Evolutionary conservation across 768 basidiomycete genomes (phyloP), one percentile per base, ranked within the genome.

Genomic region (Panaeolus cyanescens): DNA sequence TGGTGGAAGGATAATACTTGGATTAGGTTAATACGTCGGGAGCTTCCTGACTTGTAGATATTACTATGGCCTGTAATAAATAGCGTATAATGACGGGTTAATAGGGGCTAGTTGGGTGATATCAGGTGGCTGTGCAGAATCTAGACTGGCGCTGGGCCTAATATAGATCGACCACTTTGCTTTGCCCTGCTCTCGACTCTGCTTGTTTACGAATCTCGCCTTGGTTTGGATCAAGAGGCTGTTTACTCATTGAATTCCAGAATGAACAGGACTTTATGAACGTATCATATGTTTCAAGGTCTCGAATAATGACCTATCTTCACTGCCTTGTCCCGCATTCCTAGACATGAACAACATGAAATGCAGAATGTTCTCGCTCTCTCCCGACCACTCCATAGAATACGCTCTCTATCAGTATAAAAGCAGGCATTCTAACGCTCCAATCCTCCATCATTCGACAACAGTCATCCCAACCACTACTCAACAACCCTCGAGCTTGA

Each of bases 1-100:
- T 93, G 92, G 93, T 96, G 95, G 94, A 93, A 86, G 70, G 92
- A 95, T 68, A 91, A 86, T 63, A 96, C 93, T 55, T 96, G 93
- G 93, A 86, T 80, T 36, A 79, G 94, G 61, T 75, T 96, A 58
- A 85, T 93, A 67, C 87, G 89, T 64, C 80, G 94, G 70, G 93
- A 96, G 73, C 74, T 95, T 58, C 93, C 93, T n/a, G 94, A 95
- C 75, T 60, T 81, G 59, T 84, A 75, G 67, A 50, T 39, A 31
- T 54, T 37, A 15, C n/a, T 12, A 17, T 32, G 39, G 19, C 8
- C 6, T 40, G 20, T 32, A 58, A 58, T n/a, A 53, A 28, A 59
- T 58, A 62, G 39, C 57, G n/a, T n/a, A 45, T 32, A 28, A 50
- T 54, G 53, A 63, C 32, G 17, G 60, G 59, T 39, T 59, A 62